Conservation (phyloP, 2,329 filamentous ascomycete species). For the Microcyclospora tardicrescens region DNA sequence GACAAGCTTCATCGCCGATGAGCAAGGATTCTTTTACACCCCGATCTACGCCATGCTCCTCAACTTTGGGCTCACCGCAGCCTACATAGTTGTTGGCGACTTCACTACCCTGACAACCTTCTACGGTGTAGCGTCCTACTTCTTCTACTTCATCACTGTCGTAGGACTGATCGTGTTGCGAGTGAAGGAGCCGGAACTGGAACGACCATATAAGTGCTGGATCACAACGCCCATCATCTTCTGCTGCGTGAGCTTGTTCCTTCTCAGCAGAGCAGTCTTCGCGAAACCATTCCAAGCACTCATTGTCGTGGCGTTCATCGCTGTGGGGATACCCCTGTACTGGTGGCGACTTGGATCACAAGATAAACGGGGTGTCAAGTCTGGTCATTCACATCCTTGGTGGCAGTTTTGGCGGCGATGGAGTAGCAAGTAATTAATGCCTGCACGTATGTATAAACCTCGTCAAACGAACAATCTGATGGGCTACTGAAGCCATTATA, state of each 20-base stretch:
- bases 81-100: constrained; percentile 76
- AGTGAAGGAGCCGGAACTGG: constrained; percentile 73
- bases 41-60: constrained; percentile 84
- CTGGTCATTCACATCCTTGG: constrained; percentile 8
- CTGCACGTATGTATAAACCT: too few species aligned
- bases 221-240: constrained; percentile 95
- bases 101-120: constrained; percentile 90
- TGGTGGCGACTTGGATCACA: constrained; percentile 62
- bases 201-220: constrained; percentile 90
- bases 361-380: constrained; percentile 15
- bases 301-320: constrained; percentile 72
- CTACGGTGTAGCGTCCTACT: constrained; percentile 93
- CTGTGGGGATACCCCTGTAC: constrained; percentile 74
- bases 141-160: constrained; percentile 93
- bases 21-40: constrained; percentile 76
- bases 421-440: constrained; percentile 5
- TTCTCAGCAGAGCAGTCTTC: constrained; percentile 79
- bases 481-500: too few species aligned
- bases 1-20: constrained; percentile 57
- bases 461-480: too few species aligned
- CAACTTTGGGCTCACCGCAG: constrained; percentile 59
- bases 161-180: constrained; percentile 83
- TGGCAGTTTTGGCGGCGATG: constrained; percentile 35
- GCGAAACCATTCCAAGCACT: constrained; percentile 82
- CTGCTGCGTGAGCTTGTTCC: constrained; percentile 90